Conservation (phyloP, 1,284 basidiomycete genomes). For the Heterobasidion irregulare region DNA sequence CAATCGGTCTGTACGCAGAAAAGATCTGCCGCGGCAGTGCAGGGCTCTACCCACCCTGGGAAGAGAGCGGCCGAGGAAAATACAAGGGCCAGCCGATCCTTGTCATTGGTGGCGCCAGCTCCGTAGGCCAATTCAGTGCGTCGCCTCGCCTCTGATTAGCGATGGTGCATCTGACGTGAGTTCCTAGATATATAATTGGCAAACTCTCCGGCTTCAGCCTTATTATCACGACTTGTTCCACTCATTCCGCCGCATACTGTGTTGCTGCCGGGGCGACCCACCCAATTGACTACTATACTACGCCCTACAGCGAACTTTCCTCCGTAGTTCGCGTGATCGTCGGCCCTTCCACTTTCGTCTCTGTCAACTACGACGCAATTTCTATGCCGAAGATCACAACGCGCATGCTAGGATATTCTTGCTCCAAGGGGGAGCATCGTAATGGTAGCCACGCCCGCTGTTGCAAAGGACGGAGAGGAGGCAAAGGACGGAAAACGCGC, state of each 20-base stretch:
- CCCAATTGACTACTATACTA: constrained; percentile 19
- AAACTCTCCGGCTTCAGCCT: constrained; percentile 23
- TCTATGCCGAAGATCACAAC: constrained; percentile 13
- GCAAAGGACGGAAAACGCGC: constrained; percentile 1
- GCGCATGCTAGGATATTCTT: constrained; percentile 17
- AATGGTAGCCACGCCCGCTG: not conserved
- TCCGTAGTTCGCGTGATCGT: constrained; percentile 8
- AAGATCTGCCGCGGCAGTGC: constrained; percentile 22
- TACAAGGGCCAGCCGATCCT: constrained; percentile 29
- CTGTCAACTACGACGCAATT: constrained; percentile 20
- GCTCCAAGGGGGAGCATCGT: constrained; percentile 16
- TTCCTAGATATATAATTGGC: constrained; percentile 2
- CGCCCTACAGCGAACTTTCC: constrained; percentile 3
- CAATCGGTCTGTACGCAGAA: constrained; percentile 26
- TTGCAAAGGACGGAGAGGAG: not conserved
- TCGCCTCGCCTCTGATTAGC: not conserved
- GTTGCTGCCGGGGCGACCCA: constrained; percentile 26
- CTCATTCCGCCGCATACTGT: constrained; percentile 20
- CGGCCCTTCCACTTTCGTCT: constrained; percentile 4
- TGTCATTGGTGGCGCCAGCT: constrained; percentile 34
- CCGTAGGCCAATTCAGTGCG: constrained; percentile 33
- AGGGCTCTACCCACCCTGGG: constrained; percentile 19
- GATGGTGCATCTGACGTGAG: not conserved
- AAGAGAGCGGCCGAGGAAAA: constrained; percentile 24
- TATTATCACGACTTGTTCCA: constrained; percentile 25